Base-by-base conservation (phyloP, 495 filamentous ascomycete species). In the Penicillium chermesinum region DNA sequence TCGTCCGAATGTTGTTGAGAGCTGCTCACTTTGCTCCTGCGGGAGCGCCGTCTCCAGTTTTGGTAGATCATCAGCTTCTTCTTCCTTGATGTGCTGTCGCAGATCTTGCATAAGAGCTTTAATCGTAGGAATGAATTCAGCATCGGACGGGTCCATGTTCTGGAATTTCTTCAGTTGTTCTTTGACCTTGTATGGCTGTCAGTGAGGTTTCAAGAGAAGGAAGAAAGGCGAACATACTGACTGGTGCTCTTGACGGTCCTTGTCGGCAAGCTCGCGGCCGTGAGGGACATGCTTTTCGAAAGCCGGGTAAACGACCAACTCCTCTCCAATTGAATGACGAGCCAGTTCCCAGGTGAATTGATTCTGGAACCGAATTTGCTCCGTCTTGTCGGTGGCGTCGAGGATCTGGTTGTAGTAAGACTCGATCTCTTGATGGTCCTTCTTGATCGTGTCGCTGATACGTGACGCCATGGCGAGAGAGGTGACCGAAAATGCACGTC, bases 271-370 rank as follows among this genome's bases (percentile, higher is more conserved):
- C 0, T 58, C 48, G 13, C 61, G 36, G 13, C 77, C 85, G 59
- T 63, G 52, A 22, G 70, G 55, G 0, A 85, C 41, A 40, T 82
- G 46, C 52, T 80, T 79, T 53, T 86, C 84, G 6, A 87, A 73
- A 0, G 74, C 74, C 1, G 85, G 85, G 61, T 87, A 88, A 13
- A 88, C 71, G 30, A 86, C 76, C 2, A 89, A 61, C 65, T 88
- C 86, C 60, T 88, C 81, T 44, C 70, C 79, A 54, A 87, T 68
- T 0, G 77, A 75, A 55, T 86, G 79, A 7, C 84, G 76, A 9
- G 86, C 80, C 2, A 89, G 66, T 54, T 83, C 81, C 86, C 85
- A 89, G 22, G 80, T 79, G 47, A 88, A 84, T 40, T 78, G 76
- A 46, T 88, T 88, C 60, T 80, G 77, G 63, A 67, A 87, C 13